Conservation (phyloP, 2,329 filamentous ascomycete species). For the Whalleya microplaca region DNA sequence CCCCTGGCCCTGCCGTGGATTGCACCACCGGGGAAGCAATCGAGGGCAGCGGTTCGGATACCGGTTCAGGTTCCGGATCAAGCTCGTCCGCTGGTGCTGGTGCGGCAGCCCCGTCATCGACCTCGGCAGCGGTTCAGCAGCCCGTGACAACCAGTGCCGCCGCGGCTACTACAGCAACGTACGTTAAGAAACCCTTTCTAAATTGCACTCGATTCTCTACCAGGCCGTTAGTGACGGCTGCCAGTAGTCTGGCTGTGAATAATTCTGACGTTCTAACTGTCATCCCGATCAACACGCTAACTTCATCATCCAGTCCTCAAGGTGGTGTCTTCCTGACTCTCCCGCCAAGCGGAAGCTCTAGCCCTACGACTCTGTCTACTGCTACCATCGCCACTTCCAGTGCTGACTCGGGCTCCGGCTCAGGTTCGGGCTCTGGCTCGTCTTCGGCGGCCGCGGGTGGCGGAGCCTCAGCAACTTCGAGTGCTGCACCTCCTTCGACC, state of each 20-base stretch:
- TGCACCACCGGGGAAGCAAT: slow-evolving; percentile 32
- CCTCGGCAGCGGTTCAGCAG: slow-evolving; percentile 27
- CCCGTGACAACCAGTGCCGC: slow-evolving; percentile 16
- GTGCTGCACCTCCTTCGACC: slow-evolving; percentile 24
- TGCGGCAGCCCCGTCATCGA: slow-evolving; percentile 21
- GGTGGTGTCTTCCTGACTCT: slow-evolving; percentile 50
- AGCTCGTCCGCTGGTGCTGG: slow-evolving; percentile 33
- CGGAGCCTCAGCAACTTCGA: slow-evolving; percentile 15
- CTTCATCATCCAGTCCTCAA: slow-evolving; percentile 35
- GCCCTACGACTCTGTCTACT: slow-evolving; percentile 31
- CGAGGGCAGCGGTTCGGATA: slow-evolving; percentile 29
- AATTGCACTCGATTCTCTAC: slow-evolving; percentile 4
- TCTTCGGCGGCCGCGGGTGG: slow-evolving; percentile 17
- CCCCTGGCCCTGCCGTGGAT: slow-evolving; percentile 42
- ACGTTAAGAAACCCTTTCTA: slow-evolving; percentile 18
- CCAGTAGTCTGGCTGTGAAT: background rate
- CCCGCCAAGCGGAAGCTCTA: slow-evolving; percentile 27
- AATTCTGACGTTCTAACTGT: slow-evolving; percentile 23
- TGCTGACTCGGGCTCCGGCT: slow-evolving; percentile 9
- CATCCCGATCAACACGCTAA: slow-evolving; percentile 30
- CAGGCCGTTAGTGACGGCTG: background rate
- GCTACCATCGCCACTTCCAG: slow-evolving; percentile 20
- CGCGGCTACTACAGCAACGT: slow-evolving; percentile 20
- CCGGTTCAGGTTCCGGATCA: slow-evolving; percentile 41
- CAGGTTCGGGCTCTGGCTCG: slow-evolving; percentile 9